Evolutionary conservation across 495 filamentous ascomycete species (phyloP).

Genomic region (Wilcoxina mikolae): DNA sequence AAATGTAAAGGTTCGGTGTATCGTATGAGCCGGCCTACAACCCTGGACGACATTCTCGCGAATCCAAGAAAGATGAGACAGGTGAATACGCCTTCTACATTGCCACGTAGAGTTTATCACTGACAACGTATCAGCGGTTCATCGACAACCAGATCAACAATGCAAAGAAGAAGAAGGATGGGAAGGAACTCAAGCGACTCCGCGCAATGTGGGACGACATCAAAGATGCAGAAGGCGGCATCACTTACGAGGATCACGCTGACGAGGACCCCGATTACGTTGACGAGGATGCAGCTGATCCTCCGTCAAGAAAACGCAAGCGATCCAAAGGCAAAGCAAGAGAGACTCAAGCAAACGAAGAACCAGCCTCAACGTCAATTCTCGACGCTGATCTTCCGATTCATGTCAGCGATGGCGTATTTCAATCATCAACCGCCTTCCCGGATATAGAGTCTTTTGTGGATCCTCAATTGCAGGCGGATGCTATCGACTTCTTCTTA

Average conservation of each 20-base stretch:
- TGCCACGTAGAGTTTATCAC: background rate
- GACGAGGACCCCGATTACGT: background rate
- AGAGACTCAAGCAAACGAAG: no score
- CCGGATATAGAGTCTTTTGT: no score
- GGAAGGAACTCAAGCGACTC: conserved; percentile 14
- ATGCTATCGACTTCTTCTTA: no score
- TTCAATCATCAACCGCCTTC: no score
- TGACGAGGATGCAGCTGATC: background rate
- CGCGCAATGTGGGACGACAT: background rate
- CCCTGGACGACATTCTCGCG: conserved; percentile 21
- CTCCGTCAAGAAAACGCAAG: background rate
- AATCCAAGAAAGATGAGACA: conserved; percentile 22
- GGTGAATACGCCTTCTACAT: background rate
- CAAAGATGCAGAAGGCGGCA: background rate
- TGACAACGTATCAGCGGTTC: conserved; percentile 18
- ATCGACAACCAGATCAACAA: conserved; percentile 27
- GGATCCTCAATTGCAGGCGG: no score
- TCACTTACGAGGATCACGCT: background rate
- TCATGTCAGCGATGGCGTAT: no score
- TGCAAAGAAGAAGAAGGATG: conserved; percentile 23
- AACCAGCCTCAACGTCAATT: no score
- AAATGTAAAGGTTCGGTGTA: conserved; percentile 23
- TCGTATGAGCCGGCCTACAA: conserved; percentile 22
- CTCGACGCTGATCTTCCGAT: no score
- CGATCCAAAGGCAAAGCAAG: background rate